phyloP scores from a whole-genome alignment of 1,139 yeast species.

The Geotrichum citri-aurantii region DNA sequence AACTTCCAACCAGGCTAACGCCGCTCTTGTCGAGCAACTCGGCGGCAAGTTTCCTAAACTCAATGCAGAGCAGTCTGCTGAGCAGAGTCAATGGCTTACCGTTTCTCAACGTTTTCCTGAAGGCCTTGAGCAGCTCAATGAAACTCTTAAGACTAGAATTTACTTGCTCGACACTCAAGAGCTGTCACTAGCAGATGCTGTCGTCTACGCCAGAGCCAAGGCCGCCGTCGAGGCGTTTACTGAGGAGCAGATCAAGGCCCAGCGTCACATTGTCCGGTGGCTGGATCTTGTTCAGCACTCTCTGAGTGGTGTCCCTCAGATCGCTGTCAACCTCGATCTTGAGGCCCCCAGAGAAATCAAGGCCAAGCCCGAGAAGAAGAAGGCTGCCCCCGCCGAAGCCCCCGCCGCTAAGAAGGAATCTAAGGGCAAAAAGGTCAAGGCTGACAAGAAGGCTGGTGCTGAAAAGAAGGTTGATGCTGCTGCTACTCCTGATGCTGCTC shows the following conservation, averaged over 20 bases:
- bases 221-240: slow-evolving; percentile 57
- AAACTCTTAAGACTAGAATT: slow-evolving; percentile 60
- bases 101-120: slow-evolving; percentile 59
- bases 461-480: slow-evolving; percentile 9
- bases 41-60: slow-evolving; percentile 25
- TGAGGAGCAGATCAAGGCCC: slow-evolving; percentile 47
- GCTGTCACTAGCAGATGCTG: slow-evolving; percentile 63
- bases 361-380: slow-evolving; percentile 48
- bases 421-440: slow-evolving; percentile 32
- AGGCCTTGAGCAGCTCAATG: slow-evolving; percentile 53
- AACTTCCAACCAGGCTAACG: slow-evolving; percentile 20
- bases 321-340: slow-evolving; percentile 53
- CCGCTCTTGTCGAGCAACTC: slow-evolving; percentile 22
- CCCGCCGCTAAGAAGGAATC: slow-evolving; percentile 30
- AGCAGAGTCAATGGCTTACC: slow-evolving; percentile 74
- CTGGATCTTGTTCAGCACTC: slow-evolving; percentile 73
- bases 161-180: slow-evolving; percentile 58
- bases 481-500: slow-evolving; percentile 19
- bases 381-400: slow-evolving; percentile 24
- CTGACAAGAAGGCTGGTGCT: slow-evolving; percentile 40
- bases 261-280: slow-evolving; percentile 90
- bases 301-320: slow-evolving; percentile 45
- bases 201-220: slow-evolving; percentile 58
- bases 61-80: slow-evolving; percentile 51
- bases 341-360: slow-evolving; percentile 65